A percentile compares a stretch with the other conserved stretches of the same genome.
Evolutionary conservation across 2,329 filamentous ascomycete species (phyloP).

Genomic region (Alternaria novae-zelandiae): DNA sequence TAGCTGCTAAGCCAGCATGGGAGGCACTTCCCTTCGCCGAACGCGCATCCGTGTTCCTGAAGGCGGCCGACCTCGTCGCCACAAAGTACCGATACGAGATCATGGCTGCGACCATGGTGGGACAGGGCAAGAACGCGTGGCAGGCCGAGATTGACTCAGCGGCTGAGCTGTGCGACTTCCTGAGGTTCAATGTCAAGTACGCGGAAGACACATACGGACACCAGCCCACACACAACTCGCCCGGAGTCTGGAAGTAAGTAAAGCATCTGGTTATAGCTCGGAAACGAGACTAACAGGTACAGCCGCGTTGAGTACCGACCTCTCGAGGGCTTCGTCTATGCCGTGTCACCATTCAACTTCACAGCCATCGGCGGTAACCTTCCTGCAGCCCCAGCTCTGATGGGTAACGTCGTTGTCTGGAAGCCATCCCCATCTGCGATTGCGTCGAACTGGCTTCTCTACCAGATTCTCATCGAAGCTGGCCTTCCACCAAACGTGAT

Average conservation of each 20-base stretch:
- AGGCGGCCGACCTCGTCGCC: conserved; percentile 88
- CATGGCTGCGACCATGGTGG: conserved; percentile 94
- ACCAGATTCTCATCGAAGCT: conserved; percentile 89
- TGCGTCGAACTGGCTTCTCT: conserved; percentile 88
- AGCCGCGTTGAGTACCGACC: conserved; percentile 83
- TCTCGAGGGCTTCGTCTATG: conserved; percentile 94
- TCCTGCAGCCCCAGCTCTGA: conserved; percentile 78
- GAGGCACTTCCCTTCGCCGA: conserved; percentile 87
- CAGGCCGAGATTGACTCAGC: conserved; percentile 98
- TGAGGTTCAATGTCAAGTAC: conserved; percentile 93
- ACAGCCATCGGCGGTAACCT: conserved; percentile 93
- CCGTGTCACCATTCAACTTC: conserved; percentile 95
- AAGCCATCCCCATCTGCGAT: conserved; percentile 92
- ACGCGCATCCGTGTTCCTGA: conserved; percentile 90
- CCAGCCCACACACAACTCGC: conserved; percentile 82
- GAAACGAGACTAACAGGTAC: conserved; percentile 22
- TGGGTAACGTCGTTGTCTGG: conserved; percentile 96
- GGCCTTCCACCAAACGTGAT: conserved; percentile 89
- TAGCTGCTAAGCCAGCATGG: conserved; percentile 87
- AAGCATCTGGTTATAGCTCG: background rate
- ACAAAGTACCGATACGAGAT: conserved; percentile 96
- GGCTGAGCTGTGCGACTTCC: conserved; percentile 89
- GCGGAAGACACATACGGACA: conserved; percentile 88
- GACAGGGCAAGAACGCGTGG: conserved; percentile 98
- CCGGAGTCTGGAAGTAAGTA: conserved; percentile 81